phyloP scores from a whole-genome alignment of 768 basidiomycete species.

The Suillus subluteus region DNA sequence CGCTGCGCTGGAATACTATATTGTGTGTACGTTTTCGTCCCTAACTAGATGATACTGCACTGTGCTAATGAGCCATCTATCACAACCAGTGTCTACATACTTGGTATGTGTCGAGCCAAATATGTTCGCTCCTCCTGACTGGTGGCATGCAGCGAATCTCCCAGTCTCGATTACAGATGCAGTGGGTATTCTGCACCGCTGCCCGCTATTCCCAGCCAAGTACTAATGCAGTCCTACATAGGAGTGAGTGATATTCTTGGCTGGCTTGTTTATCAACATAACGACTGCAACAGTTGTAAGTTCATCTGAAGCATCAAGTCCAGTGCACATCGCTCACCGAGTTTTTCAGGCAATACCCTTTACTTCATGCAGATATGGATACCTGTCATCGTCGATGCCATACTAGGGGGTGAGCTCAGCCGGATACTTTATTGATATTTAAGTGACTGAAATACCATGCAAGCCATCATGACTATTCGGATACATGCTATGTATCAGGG shows the following conservation, averaged over 20 bases:
- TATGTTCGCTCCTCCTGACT: background rate
- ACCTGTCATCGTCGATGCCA: background rate
- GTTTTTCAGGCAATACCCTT: background rate
- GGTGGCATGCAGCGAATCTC: background rate
- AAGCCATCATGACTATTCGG: background rate
- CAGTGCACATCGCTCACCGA: background rate
- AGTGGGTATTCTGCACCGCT: background rate
- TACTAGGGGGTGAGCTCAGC: background rate
- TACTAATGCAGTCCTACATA: background rate
- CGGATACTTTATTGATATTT: background rate
- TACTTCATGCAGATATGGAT: background rate
- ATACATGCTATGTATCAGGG: background rate
- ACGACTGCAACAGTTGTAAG: background rate
- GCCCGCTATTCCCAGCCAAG: background rate
- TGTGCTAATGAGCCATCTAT: background rate
- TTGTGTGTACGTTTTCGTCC: background rate
- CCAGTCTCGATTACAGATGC: background rate
- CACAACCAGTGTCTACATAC: background rate
- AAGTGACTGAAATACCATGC: background rate
- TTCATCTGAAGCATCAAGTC: background rate
- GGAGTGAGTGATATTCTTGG: background rate
- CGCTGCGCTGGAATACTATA: background rate
- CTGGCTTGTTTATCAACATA: background rate
- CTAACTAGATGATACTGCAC: background rate
- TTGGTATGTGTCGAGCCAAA: background rate